Percentiles rank a stretch among this genome's conserved stretches.
Evolutionary conservation across 495 filamentous ascomycete species (phyloP).

Genomic region (Cetradonia linearis): DNA sequence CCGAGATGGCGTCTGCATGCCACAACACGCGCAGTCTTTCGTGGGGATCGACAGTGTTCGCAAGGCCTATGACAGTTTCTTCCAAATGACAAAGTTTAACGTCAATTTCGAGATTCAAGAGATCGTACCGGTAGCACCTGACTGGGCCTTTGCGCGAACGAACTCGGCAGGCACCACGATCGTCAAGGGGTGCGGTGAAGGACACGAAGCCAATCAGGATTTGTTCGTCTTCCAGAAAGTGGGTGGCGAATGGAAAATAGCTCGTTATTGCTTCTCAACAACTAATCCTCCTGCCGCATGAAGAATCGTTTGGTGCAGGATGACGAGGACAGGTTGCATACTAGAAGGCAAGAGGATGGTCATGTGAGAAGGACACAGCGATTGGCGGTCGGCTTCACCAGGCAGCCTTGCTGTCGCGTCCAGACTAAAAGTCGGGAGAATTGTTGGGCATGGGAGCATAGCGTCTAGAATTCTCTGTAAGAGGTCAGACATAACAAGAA

Average conservation of each 20-base stretch:
- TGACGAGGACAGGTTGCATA: not conserved
- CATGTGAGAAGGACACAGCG: not conserved
- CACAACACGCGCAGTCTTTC: slow-evolving; percentile 15
- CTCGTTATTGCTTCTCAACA: slow-evolving; percentile 19
- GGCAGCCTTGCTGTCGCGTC: not conserved
- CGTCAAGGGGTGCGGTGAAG: slow-evolving; percentile 11
- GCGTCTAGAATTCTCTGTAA: not conserved
- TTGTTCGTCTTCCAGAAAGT: slow-evolving; percentile 13
- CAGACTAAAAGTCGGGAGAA: not conserved
- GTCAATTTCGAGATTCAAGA: slow-evolving; percentile 19
- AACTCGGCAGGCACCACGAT: slow-evolving; percentile 13
- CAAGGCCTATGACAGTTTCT: slow-evolving; percentile 14
- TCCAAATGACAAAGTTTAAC: slow-evolving; percentile 17
- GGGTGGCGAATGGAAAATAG: slow-evolving; percentile 18
- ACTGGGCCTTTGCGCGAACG: slow-evolving; percentile 12
- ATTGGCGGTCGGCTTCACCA: not conserved
- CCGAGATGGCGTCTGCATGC: slow-evolving; percentile 19
- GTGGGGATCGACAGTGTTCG: slow-evolving; percentile 12
- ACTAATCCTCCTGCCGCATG: slow-evolving; percentile 9
- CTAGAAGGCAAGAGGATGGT: not conserved
- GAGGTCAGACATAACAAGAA: not conserved
- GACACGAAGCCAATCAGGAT: slow-evolving; percentile 15
- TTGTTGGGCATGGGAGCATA: not conserved
- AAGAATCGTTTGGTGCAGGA: not conserved
- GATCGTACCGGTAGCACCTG: slow-evolving; percentile 13